A percentile compares a stretch with the other conserved stretches of the same genome.
Conservation (phyloP, 2,329 filamentous ascomycete genomes). For the Ascochyta pisi region DNA sequence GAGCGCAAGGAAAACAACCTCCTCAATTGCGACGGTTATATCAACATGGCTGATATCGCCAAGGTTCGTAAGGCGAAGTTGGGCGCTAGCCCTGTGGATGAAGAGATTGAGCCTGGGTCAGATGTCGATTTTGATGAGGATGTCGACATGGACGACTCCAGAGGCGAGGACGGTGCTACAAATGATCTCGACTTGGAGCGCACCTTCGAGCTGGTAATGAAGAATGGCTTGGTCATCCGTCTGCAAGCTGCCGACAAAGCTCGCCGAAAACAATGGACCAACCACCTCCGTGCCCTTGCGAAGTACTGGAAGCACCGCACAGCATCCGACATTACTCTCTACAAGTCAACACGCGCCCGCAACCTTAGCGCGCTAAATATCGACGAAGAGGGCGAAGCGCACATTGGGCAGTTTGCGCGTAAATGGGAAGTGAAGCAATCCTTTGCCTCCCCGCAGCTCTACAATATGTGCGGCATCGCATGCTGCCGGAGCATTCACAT, state of each 20-base stretch:
- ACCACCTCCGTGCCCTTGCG: constrained; percentile 61
- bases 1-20: constrained; percentile 66
- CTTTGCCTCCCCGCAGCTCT: constrained; percentile 68
- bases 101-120: constrained; percentile 58
- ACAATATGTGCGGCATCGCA: constrained; percentile 71
- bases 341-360: constrained; percentile 62
- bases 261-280: constrained; percentile 68
- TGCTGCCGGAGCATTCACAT: constrained; percentile 67
- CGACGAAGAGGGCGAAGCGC: constrained; percentile 70
- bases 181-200: constrained; percentile 62
- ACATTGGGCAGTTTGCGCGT: constrained; percentile 69
- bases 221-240: constrained; percentile 67
- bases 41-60: constrained; percentile 65
- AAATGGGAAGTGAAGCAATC: constrained; percentile 73
- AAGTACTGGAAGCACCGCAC: constrained; percentile 68
- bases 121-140: constrained; percentile 64
- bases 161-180: constrained; percentile 61
- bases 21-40: constrained; percentile 66
- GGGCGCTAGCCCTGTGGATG: constrained; percentile 61
- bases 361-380: constrained; percentile 68
- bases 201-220: constrained; percentile 67
- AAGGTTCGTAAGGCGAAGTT: constrained; percentile 63
- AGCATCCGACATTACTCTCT: constrained; percentile 62
- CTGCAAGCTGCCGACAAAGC: constrained; percentile 64
- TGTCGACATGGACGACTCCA: constrained; percentile 49